Evolutionary conservation across 768 basidiomycete genomes (phyloP).

Genomic region (Tremella yokohamensis): DNA sequence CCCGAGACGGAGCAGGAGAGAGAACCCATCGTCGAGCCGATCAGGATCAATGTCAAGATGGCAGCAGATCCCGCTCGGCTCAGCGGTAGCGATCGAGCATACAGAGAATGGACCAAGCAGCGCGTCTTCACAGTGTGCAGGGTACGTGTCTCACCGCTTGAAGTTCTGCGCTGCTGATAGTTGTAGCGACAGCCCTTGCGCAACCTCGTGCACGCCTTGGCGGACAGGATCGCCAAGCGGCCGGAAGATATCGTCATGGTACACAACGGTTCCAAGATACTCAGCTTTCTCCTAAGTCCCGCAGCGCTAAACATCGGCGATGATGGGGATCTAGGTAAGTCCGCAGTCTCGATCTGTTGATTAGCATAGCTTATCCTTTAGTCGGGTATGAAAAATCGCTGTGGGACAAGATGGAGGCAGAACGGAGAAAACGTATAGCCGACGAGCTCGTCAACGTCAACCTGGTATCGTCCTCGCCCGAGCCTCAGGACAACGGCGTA

Average conservation of each 20-base stretch:
- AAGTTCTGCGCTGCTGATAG: neutral
- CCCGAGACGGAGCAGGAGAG: neutral
- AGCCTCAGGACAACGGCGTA: neutral
- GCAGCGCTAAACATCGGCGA: neutral
- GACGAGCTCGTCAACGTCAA: neutral
- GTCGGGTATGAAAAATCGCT: conserved; percentile 5
- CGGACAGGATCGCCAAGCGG: conserved; percentile 17
- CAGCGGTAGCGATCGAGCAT: conserved; percentile 18
- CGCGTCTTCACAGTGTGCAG: conserved; percentile 12
- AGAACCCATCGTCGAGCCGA: conserved; percentile 6
- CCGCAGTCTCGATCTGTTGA: neutral
- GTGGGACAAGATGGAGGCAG: conserved; percentile 4
- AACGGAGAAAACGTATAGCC: neutral
- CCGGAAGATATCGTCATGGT: conserved; percentile 26
- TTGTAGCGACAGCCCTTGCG: conserved; percentile 16
- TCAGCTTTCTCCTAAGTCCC: neutral
- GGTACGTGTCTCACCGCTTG: conserved; percentile 7
- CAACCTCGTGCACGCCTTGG: conserved; percentile 14
- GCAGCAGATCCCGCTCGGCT: conserved; percentile 20
- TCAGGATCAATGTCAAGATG: conserved; percentile 22
- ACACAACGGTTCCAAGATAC: conserved; percentile 17
- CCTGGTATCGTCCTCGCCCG: neutral
- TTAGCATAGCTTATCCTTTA: neutral
- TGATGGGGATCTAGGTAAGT: conserved; percentile 1
- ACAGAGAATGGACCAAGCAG: conserved; percentile 15